A percentile compares a stretch with the other conserved stretches of the same genome.
These are phyloP conservation scores for Podaxis sp. DNA, from an alignment of 768 basidiomycete genomes.

Conservation along the genomic window DNA sequence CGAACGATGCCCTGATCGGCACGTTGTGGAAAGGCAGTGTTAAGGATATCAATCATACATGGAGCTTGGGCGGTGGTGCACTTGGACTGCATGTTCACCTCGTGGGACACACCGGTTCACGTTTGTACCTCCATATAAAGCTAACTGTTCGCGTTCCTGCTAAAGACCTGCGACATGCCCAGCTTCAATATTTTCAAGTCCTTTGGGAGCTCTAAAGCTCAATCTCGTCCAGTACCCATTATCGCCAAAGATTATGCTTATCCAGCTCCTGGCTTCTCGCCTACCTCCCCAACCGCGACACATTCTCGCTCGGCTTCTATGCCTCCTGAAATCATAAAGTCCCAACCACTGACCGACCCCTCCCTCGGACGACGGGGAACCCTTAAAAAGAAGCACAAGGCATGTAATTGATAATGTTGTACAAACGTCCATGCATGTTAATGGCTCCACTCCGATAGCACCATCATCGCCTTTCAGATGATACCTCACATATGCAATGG, in stretches of 20 bases:
- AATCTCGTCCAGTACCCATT: constrained; percentile 1
- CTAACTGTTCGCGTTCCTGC: neutral
- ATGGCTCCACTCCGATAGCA: constrained; percentile 1
- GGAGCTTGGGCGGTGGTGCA: constrained; percentile 13
- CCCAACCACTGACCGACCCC: constrained; percentile 12
- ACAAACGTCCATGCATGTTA: neutral
- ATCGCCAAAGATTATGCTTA: constrained; percentile 14
- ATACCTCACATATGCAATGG: neutral
- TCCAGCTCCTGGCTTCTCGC: neutral
- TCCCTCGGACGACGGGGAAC: constrained; percentile 9
- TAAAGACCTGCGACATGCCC: constrained; percentile 19
- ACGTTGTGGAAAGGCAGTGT: constrained; percentile 5
- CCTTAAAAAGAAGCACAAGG: constrained; percentile 13
- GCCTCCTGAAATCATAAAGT: constrained; percentile 14
- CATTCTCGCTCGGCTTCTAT: constrained; percentile 8
- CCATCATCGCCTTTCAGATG: constrained; percentile 1
- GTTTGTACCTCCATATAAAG: neutral
- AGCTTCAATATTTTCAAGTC: constrained; percentile 29
- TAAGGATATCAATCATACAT: constrained; percentile 4
- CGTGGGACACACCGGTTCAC: constrained; percentile 8
- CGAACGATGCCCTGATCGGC: neutral
- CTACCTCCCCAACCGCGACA: neutral
- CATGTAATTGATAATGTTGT: neutral
- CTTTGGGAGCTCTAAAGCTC: constrained; percentile 11
- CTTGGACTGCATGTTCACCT: constrained; percentile 18